phyloP scores from a whole-genome alignment of 768 basidiomycete genomes.

The Suillus cothurnatus region DNA sequence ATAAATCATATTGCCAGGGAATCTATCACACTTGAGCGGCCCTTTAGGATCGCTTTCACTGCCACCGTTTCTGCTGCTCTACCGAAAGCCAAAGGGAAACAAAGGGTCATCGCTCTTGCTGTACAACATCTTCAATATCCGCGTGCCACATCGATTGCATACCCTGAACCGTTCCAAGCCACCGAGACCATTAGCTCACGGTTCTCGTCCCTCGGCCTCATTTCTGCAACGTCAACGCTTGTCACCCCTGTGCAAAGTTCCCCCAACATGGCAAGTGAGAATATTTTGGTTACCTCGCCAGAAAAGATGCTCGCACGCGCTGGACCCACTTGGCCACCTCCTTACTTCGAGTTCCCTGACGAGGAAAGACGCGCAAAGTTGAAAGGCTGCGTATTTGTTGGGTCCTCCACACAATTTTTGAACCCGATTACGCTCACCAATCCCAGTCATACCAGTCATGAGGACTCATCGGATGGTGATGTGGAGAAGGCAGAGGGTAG shows the following conservation, averaged over 20 bases:
- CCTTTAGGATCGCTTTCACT: constrained; percentile 59
- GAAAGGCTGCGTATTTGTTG: constrained; percentile 45
- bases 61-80: constrained; percentile 52
- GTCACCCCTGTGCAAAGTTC: constrained; percentile 12
- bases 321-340: constrained; percentile 40
- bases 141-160: constrained; percentile 21
- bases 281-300: constrained; percentile 17
- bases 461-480: constrained; percentile 15
- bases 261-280: constrained; percentile 11
- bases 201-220: constrained; percentile 11
- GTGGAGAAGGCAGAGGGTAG: constrained; percentile 39
- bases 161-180: constrained; percentile 10
- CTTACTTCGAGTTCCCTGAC: constrained; percentile 46
- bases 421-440: constrained; percentile 41
- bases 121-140: constrained; percentile 67
- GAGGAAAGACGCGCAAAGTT: constrained; percentile 35
- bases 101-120: constrained; percentile 52
- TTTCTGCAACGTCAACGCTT: constrained; percentile 8
- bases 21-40: constrained; percentile 50
- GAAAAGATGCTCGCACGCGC: constrained; percentile 10
- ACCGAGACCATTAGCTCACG: constrained; percentile 10
- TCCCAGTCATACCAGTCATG: constrained; percentile 11
- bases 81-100: constrained; percentile 34
- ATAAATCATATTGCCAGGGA: constrained; percentile 51
- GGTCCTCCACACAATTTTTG: constrained; percentile 52